phyloP scores from a whole-genome alignment of 495 filamentous ascomycete genomes.

The Aeminium ludgeri region DNA sequence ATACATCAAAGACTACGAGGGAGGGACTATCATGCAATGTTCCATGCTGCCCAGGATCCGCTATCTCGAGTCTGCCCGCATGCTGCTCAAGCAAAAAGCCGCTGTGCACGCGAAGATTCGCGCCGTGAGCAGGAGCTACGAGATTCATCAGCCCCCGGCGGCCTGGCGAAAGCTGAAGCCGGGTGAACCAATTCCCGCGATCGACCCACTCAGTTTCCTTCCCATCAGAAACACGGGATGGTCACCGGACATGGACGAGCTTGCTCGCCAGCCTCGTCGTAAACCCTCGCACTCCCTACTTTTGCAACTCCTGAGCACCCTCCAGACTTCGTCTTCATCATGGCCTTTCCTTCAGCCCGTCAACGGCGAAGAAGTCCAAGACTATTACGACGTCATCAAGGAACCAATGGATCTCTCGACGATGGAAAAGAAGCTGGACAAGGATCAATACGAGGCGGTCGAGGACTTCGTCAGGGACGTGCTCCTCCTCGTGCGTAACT shows the following conservation, averaged over 20 bases:
- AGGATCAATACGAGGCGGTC: constrained; percentile 75
- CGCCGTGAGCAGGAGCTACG: constrained; percentile 73
- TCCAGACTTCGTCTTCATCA: constrained; percentile 78
- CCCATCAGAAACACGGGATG: constrained; percentile 82
- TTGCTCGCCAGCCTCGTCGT: constrained; percentile 90
- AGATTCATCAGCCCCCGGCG: constrained; percentile 68
- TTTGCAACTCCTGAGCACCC: constrained; percentile 78
- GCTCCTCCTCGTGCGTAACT: constrained; percentile 84
- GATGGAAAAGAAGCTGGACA: constrained; percentile 92
- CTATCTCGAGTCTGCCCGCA: constrained; percentile 82
- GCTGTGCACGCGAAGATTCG: constrained; percentile 86
- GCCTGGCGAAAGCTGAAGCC: constrained; percentile 38
- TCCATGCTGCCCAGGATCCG: constrained; percentile 89
- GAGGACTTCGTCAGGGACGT: constrained; percentile 92
- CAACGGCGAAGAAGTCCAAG: constrained; percentile 83
- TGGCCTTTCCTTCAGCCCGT: constrained; percentile 95
- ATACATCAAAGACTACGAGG: constrained; percentile 99
- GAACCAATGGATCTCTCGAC: constrained; percentile 94
- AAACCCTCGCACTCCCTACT: constrained; percentile 92
- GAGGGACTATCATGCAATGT: constrained; percentile 98
- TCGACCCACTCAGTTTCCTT: constrained; percentile 66
- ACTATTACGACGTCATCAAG: constrained; percentile 97
- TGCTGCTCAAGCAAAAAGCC: constrained; percentile 96
- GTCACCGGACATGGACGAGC: constrained; percentile 93
- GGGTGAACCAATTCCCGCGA: constrained; percentile 50